Evolutionary conservation across 2,329 filamentous ascomycete genomes (phyloP), one percentile per base, ranked within the genome.

Genomic region (Botrytis porri): DNA sequence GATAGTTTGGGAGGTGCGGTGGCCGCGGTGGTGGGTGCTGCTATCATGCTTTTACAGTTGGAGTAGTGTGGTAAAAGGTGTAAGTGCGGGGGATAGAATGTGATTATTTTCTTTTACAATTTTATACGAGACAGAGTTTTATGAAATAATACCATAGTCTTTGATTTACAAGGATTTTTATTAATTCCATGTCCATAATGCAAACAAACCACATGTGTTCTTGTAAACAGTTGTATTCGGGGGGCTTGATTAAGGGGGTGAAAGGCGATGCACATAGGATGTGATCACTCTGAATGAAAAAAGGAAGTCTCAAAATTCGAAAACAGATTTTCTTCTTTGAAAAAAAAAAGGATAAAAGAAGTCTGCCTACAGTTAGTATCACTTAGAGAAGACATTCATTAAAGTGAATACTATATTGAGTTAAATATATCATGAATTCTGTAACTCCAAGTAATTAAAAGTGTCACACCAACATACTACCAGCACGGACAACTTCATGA

Each of bases 11-110:
- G 61, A 7, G 70, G 37, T 51, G 37, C 35, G 10, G 25, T 73
- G 16, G 84, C 85, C 73, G 84, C 86, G 1, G 74, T 83, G 12
- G 51, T 54, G 61, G 69, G 43, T 25, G 69, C 45, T 16, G 61
- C n/a, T 54, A 39, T 60, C 12, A 25, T 72, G 20, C 35, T 66
- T 37, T 45, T 72, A 14, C 39, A 67, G 32, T 48, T 22, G 20
- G 39, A n/a, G 32, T 37, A 25, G 16, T 59, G 29, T 67, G 45
- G 35, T 41, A 2, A 39, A 51, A 48, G 18, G 29, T 32, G 4
- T 18, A 12, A 4, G 25, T 29, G 48, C 43, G n/a, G 20, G 39
- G 16, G 43, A 6, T 18, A 35, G n/a, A 18, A 32, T 57, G 29
- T 39, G 48, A 29, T 67, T 35, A 41, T 43, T 18, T 59, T 22